Base-by-base conservation (phyloP, 495 filamentous ascomycete species). In the Penicillium angulare region DNA sequence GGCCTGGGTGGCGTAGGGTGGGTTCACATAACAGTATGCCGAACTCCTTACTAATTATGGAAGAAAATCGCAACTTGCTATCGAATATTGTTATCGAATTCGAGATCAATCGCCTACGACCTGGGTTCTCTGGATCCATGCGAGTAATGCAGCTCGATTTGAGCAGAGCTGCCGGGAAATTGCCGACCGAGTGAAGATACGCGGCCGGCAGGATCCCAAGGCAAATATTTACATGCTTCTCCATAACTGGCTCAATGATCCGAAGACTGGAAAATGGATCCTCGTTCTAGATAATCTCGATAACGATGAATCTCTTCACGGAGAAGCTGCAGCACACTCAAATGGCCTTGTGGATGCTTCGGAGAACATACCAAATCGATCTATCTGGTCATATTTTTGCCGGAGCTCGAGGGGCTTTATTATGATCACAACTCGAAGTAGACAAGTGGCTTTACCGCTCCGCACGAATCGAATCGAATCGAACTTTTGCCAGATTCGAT, bases 81-180 rank as follows among this genome's bases (percentile, higher is more conserved):
- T 75, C 33, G 63, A 77, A 52, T 63, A 73, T 41, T 27, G 52
- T 16, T 76, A 77, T 49, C 60, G 53, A 49, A 47, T 55, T 12
- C 63, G 59, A 53, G 15, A 32, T 13, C 53, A 72, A 27, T 73
- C 59, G 13, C 73, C 69, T 3, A 34, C 64, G 18, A 78, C 66
- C 17, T 76, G 65, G 66, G 68, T 80, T 7, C 75, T 81, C 56
- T 81, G 79, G 77, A 55, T 79, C 5, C 69, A 74, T 56, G 69
- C 71, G 1, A 69, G 67, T 33, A 74, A 54, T 26, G 35, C 45
- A 3, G 57, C 60, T 1, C 65, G 73, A 3, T 74, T 79, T 22
- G 62, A 72, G 52, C 55, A 75, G 34, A 53, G 67, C 39, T 75
- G 52, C 55, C 53, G 54, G 34, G 64, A 67, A 5, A 73, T 80